These are phyloP conservation scores for Xylariales sp. DNA, from an alignment of 2,329 filamentous ascomycete species.

Conservation along the genomic window DNA sequence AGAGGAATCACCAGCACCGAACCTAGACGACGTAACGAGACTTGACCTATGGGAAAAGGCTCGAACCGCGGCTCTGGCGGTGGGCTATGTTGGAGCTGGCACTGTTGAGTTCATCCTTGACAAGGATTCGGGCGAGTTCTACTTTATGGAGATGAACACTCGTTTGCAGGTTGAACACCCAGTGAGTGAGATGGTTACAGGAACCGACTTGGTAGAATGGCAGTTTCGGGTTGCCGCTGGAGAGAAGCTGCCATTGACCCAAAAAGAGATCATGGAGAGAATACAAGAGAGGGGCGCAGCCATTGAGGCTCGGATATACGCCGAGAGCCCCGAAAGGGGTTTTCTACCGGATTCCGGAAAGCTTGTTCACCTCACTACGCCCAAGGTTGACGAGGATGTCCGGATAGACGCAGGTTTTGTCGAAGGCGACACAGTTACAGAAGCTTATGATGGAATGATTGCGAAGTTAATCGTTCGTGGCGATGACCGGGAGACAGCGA, in stretches of 20 bases:
- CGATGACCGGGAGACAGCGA: constrained; percentile 79
- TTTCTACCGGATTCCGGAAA: constrained; percentile 95
- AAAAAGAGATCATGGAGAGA: constrained; percentile 74
- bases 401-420: constrained; percentile 95
- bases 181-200: constrained; percentile 79
- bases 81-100: constrained; percentile 88
- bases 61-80: constrained; percentile 74
- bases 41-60: constrained; percentile 75
- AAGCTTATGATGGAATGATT: constrained; percentile 98
- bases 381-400: constrained; percentile 75
- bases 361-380: constrained; percentile 84
- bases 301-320: constrained; percentile 96
- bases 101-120: constrained; percentile 94
- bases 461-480: constrained; percentile 95
- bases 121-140: constrained; percentile 83
- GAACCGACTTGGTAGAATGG: constrained; percentile 88
- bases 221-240: constrained; percentile 81
- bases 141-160: constrained; percentile 86
- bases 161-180: constrained; percentile 96
- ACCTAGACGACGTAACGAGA: constrained; percentile 67
- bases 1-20: constrained; percentile 86
- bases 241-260: constrained; percentile 66
- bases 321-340: constrained; percentile 89
- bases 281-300: constrained; percentile 85
- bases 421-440: constrained; percentile 89